Conservation (phyloP, 192 early-diverging fungal genomes). For the Entomortierella beljakovae region DNA sequence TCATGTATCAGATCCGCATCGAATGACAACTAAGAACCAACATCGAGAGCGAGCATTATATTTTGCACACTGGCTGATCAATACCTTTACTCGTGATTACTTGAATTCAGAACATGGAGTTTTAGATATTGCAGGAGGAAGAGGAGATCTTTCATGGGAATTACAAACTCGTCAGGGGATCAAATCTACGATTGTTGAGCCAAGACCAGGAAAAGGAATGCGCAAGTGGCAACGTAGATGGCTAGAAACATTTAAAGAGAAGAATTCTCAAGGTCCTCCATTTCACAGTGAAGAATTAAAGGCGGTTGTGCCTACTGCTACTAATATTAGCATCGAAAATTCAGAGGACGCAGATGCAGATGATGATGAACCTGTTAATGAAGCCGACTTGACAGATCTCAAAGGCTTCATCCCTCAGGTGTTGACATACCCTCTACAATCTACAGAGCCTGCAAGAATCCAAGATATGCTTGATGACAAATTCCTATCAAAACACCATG, state of each 20-base stretch:
- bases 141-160: conserved; percentile 63
- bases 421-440: conserved; percentile 24
- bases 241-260: conserved; percentile 30
- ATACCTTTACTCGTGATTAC: conserved; percentile 51
- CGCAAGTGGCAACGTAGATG: conserved; percentile 54
- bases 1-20: conserved; percentile 59
- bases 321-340: conserved; percentile 3
- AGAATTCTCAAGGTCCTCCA: background rate
- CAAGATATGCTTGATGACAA: conserved; percentile 49
- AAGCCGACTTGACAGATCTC: conserved; percentile 10
- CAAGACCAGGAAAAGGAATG: conserved; percentile 54
- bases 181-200: conserved; percentile 63
- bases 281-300: background rate
- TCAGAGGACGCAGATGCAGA: conserved; percentile 26
- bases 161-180: conserved; percentile 56
- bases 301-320: background rate
- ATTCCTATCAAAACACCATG: conserved; percentile 40
- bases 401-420: conserved; percentile 20
- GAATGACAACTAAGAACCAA: conserved; percentile 58
- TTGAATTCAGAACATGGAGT: conserved; percentile 54
- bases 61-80: conserved; percentile 66
- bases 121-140: conserved; percentile 68
- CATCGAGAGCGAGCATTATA: conserved; percentile 61
- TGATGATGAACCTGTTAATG: conserved; percentile 10
- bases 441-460: conserved; percentile 40